Conservation (phyloP, 306 rosid species). For the Lupinus albus region DNA sequence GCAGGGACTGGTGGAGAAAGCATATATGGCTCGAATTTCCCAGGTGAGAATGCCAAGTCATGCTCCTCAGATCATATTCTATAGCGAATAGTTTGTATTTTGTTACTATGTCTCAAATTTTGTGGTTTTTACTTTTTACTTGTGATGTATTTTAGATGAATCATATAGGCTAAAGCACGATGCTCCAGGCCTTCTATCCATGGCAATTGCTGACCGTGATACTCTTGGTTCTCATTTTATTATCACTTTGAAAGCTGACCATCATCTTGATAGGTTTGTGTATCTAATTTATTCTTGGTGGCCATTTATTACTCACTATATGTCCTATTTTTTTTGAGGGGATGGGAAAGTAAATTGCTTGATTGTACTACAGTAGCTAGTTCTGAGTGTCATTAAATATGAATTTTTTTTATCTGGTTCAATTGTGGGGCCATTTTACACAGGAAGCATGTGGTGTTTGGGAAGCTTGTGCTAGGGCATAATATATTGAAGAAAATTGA, state of each 20-base stretch:
- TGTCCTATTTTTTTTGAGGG: neutral
- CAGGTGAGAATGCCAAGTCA: slow-evolving; percentile 58
- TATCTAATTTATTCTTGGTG: slow-evolving; percentile 20
- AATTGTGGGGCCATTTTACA: slow-evolving; percentile 40
- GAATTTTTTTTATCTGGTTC: slow-evolving; percentile 23
- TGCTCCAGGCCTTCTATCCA: slow-evolving; percentile 74
- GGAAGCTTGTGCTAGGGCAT: slow-evolving; percentile 81
- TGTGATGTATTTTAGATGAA: slow-evolving; percentile 69
- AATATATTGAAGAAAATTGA: slow-evolving; percentile 75
- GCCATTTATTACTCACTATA: slow-evolving; percentile 2
- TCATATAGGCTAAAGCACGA: slow-evolving; percentile 75
- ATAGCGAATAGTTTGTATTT: neutral
- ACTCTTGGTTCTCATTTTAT: slow-evolving; percentile 84
- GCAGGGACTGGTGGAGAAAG: slow-evolving; percentile 97
- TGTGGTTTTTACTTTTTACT: slow-evolving; percentile 6
- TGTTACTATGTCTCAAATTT: neutral
- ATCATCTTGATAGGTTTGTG: slow-evolving; percentile 82
- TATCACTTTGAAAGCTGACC: slow-evolving; percentile 79
- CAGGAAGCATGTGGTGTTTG: slow-evolving; percentile 91
- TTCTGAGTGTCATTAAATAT: neutral
- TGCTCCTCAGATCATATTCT: neutral
- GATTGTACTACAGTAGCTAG: neutral
- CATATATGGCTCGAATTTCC: slow-evolving; percentile 81
- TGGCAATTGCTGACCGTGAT: slow-evolving; percentile 80
- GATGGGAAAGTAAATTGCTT: slow-evolving; percentile 3